phyloP scores from a whole-genome alignment of 768 basidiomycete genomes.

The Trametes punicea region DNA sequence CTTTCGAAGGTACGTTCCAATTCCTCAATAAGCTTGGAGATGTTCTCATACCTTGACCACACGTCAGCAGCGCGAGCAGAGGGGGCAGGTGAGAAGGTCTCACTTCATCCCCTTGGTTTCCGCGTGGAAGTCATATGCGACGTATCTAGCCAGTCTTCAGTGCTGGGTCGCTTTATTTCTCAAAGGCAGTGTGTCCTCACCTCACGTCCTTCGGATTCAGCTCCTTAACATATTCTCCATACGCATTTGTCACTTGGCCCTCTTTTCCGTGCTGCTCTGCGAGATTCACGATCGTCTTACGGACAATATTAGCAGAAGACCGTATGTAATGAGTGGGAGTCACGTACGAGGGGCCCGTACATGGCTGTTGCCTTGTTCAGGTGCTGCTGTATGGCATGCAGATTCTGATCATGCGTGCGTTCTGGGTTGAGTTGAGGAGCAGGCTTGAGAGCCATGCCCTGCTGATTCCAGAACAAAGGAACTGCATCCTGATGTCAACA shows the following conservation, averaged over 20 bases:
- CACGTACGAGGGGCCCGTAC: constrained; percentile 78
- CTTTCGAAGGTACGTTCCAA: constrained; percentile 72
- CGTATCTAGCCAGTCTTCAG: constrained; percentile 46
- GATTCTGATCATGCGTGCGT: constrained; percentile 67
- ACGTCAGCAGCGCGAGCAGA: constrained; percentile 10
- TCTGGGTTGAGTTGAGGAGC: constrained; percentile 75
- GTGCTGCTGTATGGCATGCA: constrained; percentile 69
- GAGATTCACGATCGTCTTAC: constrained; percentile 79
- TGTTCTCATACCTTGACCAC: constrained; percentile 75
- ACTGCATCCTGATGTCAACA: constrained; percentile 43
- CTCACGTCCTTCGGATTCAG: constrained; percentile 51
- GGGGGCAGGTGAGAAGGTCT: constrained; percentile 21
- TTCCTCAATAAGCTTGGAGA: constrained; percentile 67
- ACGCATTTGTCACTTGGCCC: constrained; percentile 72
- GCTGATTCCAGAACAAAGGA: constrained; percentile 91
- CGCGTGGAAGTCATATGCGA: constrained; percentile 88
- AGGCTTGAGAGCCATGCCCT: constrained; percentile 83
- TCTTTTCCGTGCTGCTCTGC: constrained; percentile 93
- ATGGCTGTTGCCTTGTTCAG: constrained; percentile 58
- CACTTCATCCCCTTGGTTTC: constrained; percentile 96
- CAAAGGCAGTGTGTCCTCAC: constrained; percentile 36
- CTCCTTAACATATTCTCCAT: constrained; percentile 63
- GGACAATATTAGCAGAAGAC: not conserved
- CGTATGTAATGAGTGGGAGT: too few relatives aligned
- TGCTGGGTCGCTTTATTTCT: not conserved